These are phyloP conservation scores for Graphiopsis chlorocephala DNA, from an alignment of 2,329 filamentous ascomycete species.

Conservation along the genomic window DNA sequence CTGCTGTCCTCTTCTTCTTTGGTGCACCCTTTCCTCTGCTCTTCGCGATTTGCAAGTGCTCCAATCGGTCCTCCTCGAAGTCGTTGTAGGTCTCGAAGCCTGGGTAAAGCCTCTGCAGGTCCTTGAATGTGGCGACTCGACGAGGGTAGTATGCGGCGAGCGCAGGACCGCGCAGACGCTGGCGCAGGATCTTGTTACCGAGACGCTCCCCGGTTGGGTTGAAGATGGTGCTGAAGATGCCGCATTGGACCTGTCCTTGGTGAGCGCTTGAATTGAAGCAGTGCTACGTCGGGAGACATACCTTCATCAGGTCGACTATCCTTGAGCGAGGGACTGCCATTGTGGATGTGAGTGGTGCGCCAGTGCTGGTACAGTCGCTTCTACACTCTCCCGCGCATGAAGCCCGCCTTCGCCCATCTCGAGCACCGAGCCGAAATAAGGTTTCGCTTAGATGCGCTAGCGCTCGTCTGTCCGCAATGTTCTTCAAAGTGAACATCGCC, in stretches of 20 bases:
- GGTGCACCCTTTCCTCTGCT: conserved; percentile 81
- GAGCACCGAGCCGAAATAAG: neutral
- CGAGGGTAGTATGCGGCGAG: conserved; percentile 87
- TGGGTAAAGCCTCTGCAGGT: conserved; percentile 69
- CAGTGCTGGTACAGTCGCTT: neutral
- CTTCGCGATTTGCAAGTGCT: conserved; percentile 63
- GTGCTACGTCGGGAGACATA: conserved; percentile 37
- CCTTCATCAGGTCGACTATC: conserved; percentile 73
- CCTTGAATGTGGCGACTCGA: conserved; percentile 66
- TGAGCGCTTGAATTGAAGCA: neutral
- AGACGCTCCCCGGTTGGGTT: conserved; percentile 80
- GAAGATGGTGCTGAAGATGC: conserved; percentile 85
- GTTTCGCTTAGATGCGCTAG: conserved; percentile 1
- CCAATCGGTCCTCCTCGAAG: conserved; percentile 73
- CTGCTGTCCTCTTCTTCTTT: conserved; percentile 75
- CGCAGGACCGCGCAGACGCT: conserved; percentile 79
- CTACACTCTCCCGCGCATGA: neutral
- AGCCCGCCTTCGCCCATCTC: conserved; percentile 7
- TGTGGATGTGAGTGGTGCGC: conserved; percentile 17
- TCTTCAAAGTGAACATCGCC: neutral
- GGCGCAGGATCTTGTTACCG: conserved; percentile 88
- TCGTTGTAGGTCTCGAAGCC: conserved; percentile 70
- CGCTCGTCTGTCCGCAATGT: neutral
- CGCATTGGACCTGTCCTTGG: conserved; percentile 71
- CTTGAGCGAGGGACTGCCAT: conserved; percentile 55